Base-by-base conservation (phyloP, 129 eudicot genomes). In the Apium graveolens region DNA sequence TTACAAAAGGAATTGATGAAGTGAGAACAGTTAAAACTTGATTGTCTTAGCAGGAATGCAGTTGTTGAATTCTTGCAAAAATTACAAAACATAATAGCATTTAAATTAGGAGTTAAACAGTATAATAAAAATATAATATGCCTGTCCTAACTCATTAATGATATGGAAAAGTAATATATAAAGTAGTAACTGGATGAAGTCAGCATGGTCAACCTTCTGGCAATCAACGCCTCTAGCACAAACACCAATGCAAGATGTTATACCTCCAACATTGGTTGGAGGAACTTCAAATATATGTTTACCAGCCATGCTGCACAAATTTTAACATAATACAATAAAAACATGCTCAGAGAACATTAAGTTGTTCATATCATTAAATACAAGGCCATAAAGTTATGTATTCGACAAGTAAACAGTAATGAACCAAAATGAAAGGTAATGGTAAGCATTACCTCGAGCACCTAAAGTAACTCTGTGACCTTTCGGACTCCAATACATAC, bases 201-300 rank as follows among this genome's bases (percentile, higher is more conserved):
- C 71, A 70, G 74, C 51, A 81, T 46, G 8, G 83, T 78, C 83
- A 83, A 95, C 98, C 93, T 96, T 89, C 80, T 90, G 97, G 81
- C 82, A 70, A 74, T 96, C 99, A 89, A 86, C 83, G 78, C 99
- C 99, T 85, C 99, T 89, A 35, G 75, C 86, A 76, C 92, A 84
- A 76, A 96, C 90, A 74, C 92, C 93, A 55, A 96, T 75, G 87
- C 97, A 90, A 44, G 85, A 83, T 48, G 88, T 77, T 44, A 97
- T 87, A 78, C 99, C 99, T 20, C 99, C 99, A 87, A 96, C 90
- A 81, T 86, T 96, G 75, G 84, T 62, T 0, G 96, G 79, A 82
- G 99, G 97, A 72, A 96, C 97, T 84, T 96, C 99, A 85, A 73
- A 81, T 39, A 96, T 88, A 89, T 96, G 99, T 80, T 96, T 96